These are phyloP conservation scores for Trichoderma oligosporum DNA, from an alignment of 2,329 filamentous ascomycete species.

Conservation along the genomic window DNA sequence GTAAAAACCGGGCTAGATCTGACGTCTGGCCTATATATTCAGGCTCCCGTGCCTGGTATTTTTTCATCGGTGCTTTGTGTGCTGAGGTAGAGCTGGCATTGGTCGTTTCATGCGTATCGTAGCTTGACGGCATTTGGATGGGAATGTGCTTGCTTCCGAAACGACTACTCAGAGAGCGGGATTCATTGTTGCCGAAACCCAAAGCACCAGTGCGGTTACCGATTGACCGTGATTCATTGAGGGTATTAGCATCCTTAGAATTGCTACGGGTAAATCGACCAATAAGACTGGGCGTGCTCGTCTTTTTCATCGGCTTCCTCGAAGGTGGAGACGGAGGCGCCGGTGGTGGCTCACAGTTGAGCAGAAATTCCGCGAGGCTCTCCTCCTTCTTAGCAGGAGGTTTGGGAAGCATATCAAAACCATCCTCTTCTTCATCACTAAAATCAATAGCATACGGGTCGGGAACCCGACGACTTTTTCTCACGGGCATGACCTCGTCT, in stretches of 20 bases:
- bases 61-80: slow-evolving; percentile 52
- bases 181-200: background rate
- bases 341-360: slow-evolving; percentile 63
- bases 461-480: slow-evolving; percentile 72
- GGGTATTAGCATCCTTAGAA: slow-evolving; percentile 25
- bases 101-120: slow-evolving; percentile 41
- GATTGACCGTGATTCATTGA: slow-evolving; percentile 34
- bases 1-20: slow-evolving; percentile 70
- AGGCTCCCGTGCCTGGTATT: slow-evolving; percentile 55
- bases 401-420: slow-evolving; percentile 45
- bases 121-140: slow-evolving; percentile 47
- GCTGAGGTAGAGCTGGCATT: slow-evolving; percentile 25
- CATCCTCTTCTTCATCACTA: slow-evolving; percentile 64
- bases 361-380: slow-evolving; percentile 69
- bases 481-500: slow-evolving; percentile 57
- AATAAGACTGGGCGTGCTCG: slow-evolving; percentile 59
- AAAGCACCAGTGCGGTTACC: slow-evolving; percentile 38
- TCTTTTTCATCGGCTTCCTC: slow-evolving; percentile 54
- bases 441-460: slow-evolving; percentile 94
- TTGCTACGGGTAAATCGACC: slow-evolving; percentile 48
- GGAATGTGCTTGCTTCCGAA: slow-evolving; percentile 46
- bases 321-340: slow-evolving; percentile 39
- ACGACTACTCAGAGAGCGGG: slow-evolving; percentile 22
- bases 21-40: slow-evolving; percentile 53
- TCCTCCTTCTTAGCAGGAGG: slow-evolving; percentile 53